These are phyloP conservation scores for Pythium aristosporum DNA, from an alignment of 352 stramenopile species.

Conservation along the genomic window DNA sequence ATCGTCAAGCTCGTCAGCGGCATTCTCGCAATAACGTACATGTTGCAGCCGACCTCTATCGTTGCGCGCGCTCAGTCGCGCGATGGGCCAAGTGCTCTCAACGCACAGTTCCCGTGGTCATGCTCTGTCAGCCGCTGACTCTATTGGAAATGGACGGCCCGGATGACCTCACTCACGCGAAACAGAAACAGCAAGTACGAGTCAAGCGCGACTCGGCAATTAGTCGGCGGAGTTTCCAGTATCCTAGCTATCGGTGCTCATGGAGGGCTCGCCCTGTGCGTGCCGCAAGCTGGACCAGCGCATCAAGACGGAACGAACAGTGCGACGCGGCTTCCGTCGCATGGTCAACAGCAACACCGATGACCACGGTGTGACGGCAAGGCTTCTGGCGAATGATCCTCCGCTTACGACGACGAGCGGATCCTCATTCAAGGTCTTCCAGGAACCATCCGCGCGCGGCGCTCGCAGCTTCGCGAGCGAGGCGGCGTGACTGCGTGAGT, in stretches of 20 bases:
- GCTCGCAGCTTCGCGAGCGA: not conserved
- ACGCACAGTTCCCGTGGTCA: constrained; percentile 35
- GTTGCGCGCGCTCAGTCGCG: constrained; percentile 35
- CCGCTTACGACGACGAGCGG: not conserved
- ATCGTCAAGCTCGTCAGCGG: constrained; percentile 44
- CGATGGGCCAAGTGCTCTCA: constrained; percentile 32
- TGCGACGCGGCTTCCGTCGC: constrained; percentile 14
- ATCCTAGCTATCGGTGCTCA: not conserved
- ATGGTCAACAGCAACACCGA: constrained; percentile 14
- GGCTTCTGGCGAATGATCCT: constrained; percentile 5
- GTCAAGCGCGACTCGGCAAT: not conserved
- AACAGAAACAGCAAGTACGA: not conserved
- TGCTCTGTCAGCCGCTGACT: constrained; percentile 24
- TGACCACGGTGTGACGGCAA: constrained; percentile 7
- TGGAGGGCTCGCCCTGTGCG: constrained; percentile 13
- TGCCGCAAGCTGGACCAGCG: constrained; percentile 33
- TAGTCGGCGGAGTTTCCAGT: not conserved
- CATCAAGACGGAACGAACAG: constrained; percentile 14
- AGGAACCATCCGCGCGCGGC: not conserved
- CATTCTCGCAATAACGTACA: constrained; percentile 44
- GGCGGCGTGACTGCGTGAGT: not conserved
- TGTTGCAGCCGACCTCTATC: constrained; percentile 58
- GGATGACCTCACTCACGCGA: not conserved
- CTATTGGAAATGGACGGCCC: constrained; percentile 9
- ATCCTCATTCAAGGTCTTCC: no score